These are phyloP conservation scores for Xylaria sp. DNA, from an alignment of 2,329 filamentous ascomycete genomes.

Conservation along the genomic window DNA sequence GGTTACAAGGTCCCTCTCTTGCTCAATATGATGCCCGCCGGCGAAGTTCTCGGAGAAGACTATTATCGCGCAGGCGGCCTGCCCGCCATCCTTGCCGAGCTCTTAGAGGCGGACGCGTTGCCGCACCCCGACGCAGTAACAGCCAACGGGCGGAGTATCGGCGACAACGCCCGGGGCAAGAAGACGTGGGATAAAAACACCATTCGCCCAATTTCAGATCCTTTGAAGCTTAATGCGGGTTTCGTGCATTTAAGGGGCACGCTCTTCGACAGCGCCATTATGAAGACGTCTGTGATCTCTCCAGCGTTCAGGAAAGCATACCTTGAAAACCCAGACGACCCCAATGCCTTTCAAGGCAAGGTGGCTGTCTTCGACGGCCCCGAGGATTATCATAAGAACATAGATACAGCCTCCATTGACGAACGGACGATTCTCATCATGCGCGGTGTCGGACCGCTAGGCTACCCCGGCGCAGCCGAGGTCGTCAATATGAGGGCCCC, in stretches of 20 bases:
- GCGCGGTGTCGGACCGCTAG: conserved; percentile 61
- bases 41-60: conserved; percentile 64
- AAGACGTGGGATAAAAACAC: conserved; percentile 62
- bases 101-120: conserved; percentile 60
- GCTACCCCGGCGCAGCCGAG: conserved; percentile 63
- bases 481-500: conserved; percentile 65
- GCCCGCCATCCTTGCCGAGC: conserved; percentile 64
- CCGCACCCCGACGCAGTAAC: conserved; percentile 56
- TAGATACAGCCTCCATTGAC: conserved; percentile 57
- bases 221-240: conserved; percentile 61
- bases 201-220: conserved; percentile 58
- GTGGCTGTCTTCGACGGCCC: conserved; percentile 63
- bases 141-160: conserved; percentile 59
- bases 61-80: conserved; percentile 65
- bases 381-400: conserved; percentile 58
- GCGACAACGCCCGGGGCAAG: conserved; percentile 57
- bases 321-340: conserved; percentile 58
- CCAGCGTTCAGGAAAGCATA: conserved; percentile 58
- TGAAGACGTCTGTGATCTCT: conserved; percentile 64
- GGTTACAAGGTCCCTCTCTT: conserved; percentile 63
- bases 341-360: conserved; percentile 59
- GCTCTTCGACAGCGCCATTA: conserved; percentile 63
- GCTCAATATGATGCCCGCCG: conserved; percentile 66
- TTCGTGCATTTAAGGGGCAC: conserved; percentile 62
- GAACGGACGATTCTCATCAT: conserved; percentile 60